These are phyloP conservation scores for Pleurotus giganteus DNA, from an alignment of 768 basidiomycete species.

Conservation along the genomic window DNA sequence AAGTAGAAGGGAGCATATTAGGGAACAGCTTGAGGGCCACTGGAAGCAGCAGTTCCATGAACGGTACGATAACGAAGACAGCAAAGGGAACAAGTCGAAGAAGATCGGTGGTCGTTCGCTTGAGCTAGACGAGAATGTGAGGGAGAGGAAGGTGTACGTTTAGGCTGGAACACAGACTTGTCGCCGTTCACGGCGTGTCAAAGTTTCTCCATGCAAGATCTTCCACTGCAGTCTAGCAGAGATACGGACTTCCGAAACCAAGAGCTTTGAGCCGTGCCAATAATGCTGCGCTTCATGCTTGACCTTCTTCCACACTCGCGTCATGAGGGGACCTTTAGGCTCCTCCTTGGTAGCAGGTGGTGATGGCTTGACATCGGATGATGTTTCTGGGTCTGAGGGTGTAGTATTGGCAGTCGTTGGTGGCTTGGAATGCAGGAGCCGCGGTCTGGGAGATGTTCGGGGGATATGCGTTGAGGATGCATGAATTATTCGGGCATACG, in stretches of 20 bases:
- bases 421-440: constrained; percentile 23
- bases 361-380: constrained; percentile 44
- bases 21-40: constrained; percentile 97
- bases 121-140: constrained; percentile 51
- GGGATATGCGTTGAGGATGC: constrained; percentile 11
- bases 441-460: constrained; percentile 20
- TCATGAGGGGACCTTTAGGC: constrained; percentile 41
- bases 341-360: constrained; percentile 34
- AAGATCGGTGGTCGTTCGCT: constrained; percentile 90
- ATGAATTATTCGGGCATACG: neutral
- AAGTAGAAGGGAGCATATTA: constrained; percentile 97
- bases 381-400: constrained; percentile 21
- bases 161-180: constrained; percentile 53
- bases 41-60: constrained; percentile 96
- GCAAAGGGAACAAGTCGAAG: constrained; percentile 93
- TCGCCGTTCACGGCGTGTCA: constrained; percentile 91
- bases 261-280: constrained; percentile 93
- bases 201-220: constrained; percentile 83
- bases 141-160: neutral
- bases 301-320: constrained; percentile 85
- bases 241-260: constrained; percentile 93
- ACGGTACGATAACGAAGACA: constrained; percentile 92
- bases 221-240: constrained; percentile 87
- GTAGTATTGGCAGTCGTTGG: neutral
- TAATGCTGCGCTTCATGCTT: constrained; percentile 97